phyloP scores from a whole-genome alignment of 192 early-diverging fungal genomes.

The Coemansia sp. region DNA sequence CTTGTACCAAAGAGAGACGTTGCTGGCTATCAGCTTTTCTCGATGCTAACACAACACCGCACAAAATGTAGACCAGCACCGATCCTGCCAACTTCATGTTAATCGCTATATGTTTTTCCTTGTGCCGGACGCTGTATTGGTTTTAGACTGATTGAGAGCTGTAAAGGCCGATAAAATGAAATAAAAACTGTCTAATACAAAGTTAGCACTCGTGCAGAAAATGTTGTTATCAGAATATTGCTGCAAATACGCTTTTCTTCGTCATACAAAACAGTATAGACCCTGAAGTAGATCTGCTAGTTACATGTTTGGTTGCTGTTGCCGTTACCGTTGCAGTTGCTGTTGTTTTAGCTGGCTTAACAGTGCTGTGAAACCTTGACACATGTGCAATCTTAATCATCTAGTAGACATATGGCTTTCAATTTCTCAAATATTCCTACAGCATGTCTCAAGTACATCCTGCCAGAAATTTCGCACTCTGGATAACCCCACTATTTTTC shows the following conservation, averaged over 20 bases:
- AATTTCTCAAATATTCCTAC: background rate
- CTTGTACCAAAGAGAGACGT: background rate
- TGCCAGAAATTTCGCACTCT: no score
- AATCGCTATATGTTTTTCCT: background rate
- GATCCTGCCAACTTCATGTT: constrained; percentile 12
- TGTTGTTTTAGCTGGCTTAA: background rate
- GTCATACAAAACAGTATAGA: background rate
- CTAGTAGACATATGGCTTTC: background rate
- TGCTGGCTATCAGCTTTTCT: background rate
- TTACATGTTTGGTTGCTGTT: no score
- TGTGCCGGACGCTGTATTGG: background rate
- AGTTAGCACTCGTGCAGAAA: background rate
- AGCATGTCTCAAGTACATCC: no score
- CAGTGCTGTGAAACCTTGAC: background rate
- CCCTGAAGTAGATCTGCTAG: no score
- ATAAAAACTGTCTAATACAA: background rate
- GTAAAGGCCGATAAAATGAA: no score
- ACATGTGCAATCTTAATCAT: background rate
- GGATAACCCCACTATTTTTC: no score
- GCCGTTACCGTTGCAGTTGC: no score
- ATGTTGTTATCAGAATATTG: background rate
- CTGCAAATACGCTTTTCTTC: background rate
- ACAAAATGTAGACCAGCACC: constrained; percentile 5
- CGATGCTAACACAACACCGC: constrained; percentile 3
- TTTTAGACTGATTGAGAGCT: no score